phyloP scores from a whole-genome alignment of 192 early-diverging fungal genomes.

The Neocallimastix lanati region DNA sequence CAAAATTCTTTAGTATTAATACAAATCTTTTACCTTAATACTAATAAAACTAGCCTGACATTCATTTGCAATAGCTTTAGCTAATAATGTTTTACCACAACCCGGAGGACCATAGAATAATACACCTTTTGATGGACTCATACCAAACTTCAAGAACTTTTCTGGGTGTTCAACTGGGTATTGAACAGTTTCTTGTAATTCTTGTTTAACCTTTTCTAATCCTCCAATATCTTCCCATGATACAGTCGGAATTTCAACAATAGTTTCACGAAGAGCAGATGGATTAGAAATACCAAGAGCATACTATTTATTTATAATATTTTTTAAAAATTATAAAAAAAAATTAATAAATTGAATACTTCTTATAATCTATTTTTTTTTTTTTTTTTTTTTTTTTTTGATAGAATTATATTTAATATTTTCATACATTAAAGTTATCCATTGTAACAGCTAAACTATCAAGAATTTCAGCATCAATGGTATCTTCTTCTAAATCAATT shows the following conservation, averaged over 20 bases:
- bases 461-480: slow-evolving; percentile 91
- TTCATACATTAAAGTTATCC: slow-evolving; percentile 76
- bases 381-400: no score
- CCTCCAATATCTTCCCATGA: slow-evolving; percentile 96
- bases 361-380: no score
- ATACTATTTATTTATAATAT: no score
- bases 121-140: slow-evolving; percentile 89
- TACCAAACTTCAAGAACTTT: slow-evolving; percentile 98
- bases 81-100: slow-evolving; percentile 93
- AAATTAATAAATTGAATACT: no score
- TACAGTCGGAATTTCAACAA: slow-evolving; percentile 88
- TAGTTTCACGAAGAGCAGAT: slow-evolving; percentile 94
- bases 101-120: slow-evolving; percentile 98
- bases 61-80: slow-evolving; percentile 99
- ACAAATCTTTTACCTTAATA: slow-evolving; percentile 76
- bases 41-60: slow-evolving; percentile 99
- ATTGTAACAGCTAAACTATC: slow-evolving; percentile 88
- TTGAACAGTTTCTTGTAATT: slow-evolving; percentile 95
- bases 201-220: slow-evolving; percentile 91
- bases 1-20: no score
- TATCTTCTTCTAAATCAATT: slow-evolving; percentile 95
- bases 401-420: no score
- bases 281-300: slow-evolving; percentile 88
- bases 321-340: no score
- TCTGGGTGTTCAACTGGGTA: slow-evolving; percentile 98